A percentile compares a stretch with the other conserved stretches of the same genome.
These are phyloP conservation scores for Cetradonia linearis DNA, from an alignment of 495 filamentous ascomycete genomes.

Conservation along the genomic window DNA sequence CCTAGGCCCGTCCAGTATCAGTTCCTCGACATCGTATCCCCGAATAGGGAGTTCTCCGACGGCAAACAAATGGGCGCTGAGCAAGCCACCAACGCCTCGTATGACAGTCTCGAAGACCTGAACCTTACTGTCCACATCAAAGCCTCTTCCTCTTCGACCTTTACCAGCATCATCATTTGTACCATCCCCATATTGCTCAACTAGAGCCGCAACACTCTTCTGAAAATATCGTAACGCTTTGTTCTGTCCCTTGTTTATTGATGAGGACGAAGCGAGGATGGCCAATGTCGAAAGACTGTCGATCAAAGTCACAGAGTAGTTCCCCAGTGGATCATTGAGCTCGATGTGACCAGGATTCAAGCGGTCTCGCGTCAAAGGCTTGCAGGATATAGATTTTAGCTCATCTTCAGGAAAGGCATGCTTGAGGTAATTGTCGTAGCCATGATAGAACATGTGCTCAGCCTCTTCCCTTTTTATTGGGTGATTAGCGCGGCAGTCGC, in stretches of 20 bases:
- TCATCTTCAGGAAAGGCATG: slow-evolving; percentile 97
- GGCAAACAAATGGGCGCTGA: slow-evolving; percentile 91
- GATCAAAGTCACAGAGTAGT: slow-evolving; percentile 90
- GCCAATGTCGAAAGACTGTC: slow-evolving; percentile 91
- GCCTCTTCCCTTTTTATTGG: slow-evolving; percentile 53
- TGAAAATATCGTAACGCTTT: slow-evolving; percentile 69
- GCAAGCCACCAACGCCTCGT: slow-evolving; percentile 77
- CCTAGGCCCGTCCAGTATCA: slow-evolving; percentile 35
- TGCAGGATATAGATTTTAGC: slow-evolving; percentile 78
- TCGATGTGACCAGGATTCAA: slow-evolving; percentile 73
- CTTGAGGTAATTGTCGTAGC: slow-evolving; percentile 88
- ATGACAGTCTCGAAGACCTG: slow-evolving; percentile 98
- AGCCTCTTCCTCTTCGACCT: slow-evolving; percentile 69
- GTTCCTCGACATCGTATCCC: slow-evolving; percentile 51
- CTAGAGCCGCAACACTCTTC: slow-evolving; percentile 64
- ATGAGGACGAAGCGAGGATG: slow-evolving; percentile 65
- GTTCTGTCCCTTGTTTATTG: slow-evolving; percentile 40
- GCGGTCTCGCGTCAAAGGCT: slow-evolving; percentile 70
- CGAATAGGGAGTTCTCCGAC: slow-evolving; percentile 76
- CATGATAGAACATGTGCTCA: slow-evolving; percentile 91
- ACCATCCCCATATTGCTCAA: slow-evolving; percentile 81
- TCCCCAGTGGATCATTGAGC: slow-evolving; percentile 90
- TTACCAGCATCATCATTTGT: slow-evolving; percentile 55
- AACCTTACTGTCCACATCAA: slow-evolving; percentile 94
- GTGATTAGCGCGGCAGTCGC: slow-evolving; percentile 2